phyloP scores from a whole-genome alignment of 441 rosid genomes.

The Pelargonium cotyledonis region DNA sequence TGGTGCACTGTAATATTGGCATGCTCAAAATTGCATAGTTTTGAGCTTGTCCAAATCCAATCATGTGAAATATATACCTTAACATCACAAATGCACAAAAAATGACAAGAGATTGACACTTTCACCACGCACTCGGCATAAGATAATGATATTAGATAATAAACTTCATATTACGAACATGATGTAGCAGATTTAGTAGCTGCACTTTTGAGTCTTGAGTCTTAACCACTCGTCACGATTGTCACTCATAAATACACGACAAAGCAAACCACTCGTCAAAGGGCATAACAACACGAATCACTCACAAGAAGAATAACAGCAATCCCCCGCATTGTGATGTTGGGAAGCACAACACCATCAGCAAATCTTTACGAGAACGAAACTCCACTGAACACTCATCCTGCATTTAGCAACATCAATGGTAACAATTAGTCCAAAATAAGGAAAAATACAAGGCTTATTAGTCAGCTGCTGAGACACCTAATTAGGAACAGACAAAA shows the following conservation, averaged over 20 bases:
- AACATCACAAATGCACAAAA: too few relatives aligned
- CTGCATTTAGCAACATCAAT: conserved; percentile 19
- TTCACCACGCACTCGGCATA: too few relatives aligned
- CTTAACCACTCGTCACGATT: too few relatives aligned
- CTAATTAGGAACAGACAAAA: not conserved
- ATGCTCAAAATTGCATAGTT: too few relatives aligned
- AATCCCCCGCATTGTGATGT: not conserved
- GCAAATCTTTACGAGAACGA: not conserved
- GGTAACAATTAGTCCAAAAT: not conserved
- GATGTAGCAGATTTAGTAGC: too few relatives aligned
- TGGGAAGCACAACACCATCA: not conserved
- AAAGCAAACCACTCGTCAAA: too few relatives aligned
- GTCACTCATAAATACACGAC: too few relatives aligned
- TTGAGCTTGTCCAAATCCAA: too few relatives aligned
- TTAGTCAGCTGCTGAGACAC: not conserved
- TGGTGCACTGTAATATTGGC: too few relatives aligned
- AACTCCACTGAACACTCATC: not conserved
- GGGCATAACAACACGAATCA: not conserved
- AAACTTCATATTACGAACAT: not conserved
- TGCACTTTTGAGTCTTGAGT: too few relatives aligned
- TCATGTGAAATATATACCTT: too few relatives aligned
- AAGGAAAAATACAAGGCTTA: not conserved
- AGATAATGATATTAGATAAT: not conserved
- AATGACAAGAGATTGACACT: too few relatives aligned
- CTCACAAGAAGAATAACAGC: not conserved